These are phyloP conservation scores for Pythium phragmiticola DNA, from an alignment of 352 stramenopile species.

Conservation along the genomic window DNA sequence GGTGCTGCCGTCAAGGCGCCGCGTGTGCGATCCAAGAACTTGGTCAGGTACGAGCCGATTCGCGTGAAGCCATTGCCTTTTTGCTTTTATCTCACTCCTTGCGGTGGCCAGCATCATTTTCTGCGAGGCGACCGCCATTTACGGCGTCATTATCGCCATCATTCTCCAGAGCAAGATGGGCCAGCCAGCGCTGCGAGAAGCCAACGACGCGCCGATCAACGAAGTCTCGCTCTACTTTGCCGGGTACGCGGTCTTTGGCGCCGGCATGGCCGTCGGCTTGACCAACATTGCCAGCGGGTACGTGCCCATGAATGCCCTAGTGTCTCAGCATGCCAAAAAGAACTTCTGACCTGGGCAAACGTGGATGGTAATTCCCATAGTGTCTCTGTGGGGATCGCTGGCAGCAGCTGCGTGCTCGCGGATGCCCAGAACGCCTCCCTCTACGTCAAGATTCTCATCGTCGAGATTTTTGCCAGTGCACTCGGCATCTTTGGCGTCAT, in stretches of 20 bases:
- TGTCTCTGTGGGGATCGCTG: slow-evolving; percentile 97
- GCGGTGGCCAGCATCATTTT: slow-evolving; percentile 95
- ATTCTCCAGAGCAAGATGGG: slow-evolving; percentile 98
- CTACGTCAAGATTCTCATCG: slow-evolving; percentile 99
- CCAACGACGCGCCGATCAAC: slow-evolving; percentile 69
- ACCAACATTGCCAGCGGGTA: slow-evolving; percentile 97
- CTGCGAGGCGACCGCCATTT: slow-evolving; percentile 99
- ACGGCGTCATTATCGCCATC: slow-evolving; percentile 99
- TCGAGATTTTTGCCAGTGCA: slow-evolving; percentile 99
- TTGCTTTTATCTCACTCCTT: not conserved
- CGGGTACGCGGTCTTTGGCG: slow-evolving; percentile 97
- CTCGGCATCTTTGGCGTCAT: slow-evolving; percentile 99
- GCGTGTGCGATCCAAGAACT: slow-evolving; percentile 98
- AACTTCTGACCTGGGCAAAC: too few relatives aligned
- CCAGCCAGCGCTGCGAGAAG: slow-evolving; percentile 57
- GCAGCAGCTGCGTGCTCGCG: slow-evolving; percentile 96
- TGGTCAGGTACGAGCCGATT: slow-evolving; percentile 78
- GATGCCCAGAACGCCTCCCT: slow-evolving; percentile 98
- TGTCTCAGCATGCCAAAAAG: too few relatives aligned
- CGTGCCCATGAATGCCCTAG: slow-evolving; percentile 8
- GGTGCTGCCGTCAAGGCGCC: slow-evolving; percentile 98
- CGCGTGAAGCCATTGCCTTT: too few relatives aligned
- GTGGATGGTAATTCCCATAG: slow-evolving; percentile 30
- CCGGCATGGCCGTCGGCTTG: slow-evolving; percentile 96
- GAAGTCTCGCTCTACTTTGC: slow-evolving; percentile 92